phyloP scores from a whole-genome alignment of 1,139 yeast species.

The Suhomyces maxii region DNA sequence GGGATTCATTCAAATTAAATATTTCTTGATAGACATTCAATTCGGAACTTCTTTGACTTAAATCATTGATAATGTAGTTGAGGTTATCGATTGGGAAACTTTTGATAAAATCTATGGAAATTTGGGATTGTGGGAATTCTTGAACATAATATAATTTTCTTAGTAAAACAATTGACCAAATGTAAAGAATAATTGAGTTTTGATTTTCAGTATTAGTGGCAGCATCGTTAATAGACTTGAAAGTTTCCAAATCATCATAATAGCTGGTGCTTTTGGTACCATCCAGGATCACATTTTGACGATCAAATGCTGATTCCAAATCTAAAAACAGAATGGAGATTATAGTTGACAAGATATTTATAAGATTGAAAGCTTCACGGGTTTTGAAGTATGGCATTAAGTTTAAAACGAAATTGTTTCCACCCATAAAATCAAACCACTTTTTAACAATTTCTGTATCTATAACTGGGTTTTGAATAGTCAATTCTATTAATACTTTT shows the following conservation, averaged over 20 bases:
- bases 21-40: constrained; percentile 51
- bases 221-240: constrained; percentile 41
- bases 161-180: constrained; percentile 71
- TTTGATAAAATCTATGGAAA: constrained; percentile 15
- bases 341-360: constrained; percentile 50
- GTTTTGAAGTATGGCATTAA: constrained; percentile 30
- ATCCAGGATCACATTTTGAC: background rate
- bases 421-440: constrained; percentile 61
- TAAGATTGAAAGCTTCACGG: constrained; percentile 37
- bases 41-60: constrained; percentile 47
- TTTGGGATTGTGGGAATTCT: constrained; percentile 27
- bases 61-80: constrained; percentile 22
- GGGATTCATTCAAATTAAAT: constrained; percentile 37
- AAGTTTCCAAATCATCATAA: constrained; percentile 41
- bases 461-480: constrained; percentile 35
- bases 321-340: constrained; percentile 55
- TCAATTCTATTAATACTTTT: constrained; percentile 46
- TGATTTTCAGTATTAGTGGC: constrained; percentile 27
- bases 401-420: constrained; percentile 38
- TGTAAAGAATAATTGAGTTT: constrained; percentile 57
- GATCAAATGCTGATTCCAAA: constrained; percentile 39
- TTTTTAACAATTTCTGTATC: constrained; percentile 30
- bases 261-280: constrained; percentile 19
- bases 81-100: constrained; percentile 14
- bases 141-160: constrained; percentile 52